phyloP scores from a whole-genome alignment of 2,329 filamentous ascomycete species.

The Blumeria graminis region DNA sequence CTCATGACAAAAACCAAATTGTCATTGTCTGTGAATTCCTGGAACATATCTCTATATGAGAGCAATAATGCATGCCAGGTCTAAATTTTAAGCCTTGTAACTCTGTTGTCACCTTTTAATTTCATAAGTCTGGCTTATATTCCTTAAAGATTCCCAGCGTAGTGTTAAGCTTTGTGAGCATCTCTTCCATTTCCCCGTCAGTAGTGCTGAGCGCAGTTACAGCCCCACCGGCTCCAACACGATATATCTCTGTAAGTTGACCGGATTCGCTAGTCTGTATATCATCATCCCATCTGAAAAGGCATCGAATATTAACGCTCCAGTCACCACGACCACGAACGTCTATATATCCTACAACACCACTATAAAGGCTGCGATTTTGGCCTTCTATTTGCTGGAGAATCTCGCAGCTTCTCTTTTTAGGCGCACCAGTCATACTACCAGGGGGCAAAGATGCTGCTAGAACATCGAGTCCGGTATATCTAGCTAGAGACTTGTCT shows the following conservation, averaged over 20 bases:
- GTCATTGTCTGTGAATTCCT: too few relatives aligned
- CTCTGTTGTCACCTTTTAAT: too few relatives aligned
- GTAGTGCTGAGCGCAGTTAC: constrained; percentile 66
- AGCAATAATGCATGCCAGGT: background rate
- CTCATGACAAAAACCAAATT: too few relatives aligned
- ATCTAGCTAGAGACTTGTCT: constrained; percentile 6
- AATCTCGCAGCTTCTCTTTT: constrained; percentile 76
- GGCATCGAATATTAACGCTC: constrained; percentile 70
- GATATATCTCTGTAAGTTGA: constrained; percentile 35
- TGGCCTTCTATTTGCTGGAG: constrained; percentile 42
- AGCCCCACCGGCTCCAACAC: constrained; percentile 71
- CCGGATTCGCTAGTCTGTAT: background rate
- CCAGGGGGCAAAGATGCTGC: constrained; percentile 62
- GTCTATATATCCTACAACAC: constrained; percentile 76
- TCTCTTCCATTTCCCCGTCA: constrained; percentile 70
- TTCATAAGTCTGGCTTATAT: background rate
- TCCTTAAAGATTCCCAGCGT: constrained; percentile 11
- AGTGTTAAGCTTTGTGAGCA: constrained; percentile 40
- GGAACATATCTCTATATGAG: background rate
- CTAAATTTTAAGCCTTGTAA: background rate
- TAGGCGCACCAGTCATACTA: constrained; percentile 91
- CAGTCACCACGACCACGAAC: constrained; percentile 69
- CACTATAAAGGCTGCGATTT: constrained; percentile 57
- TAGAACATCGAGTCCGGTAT: constrained; percentile 52
- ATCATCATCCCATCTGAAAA: constrained; percentile 44